Base-by-base conservation (phyloP, 176 grass and related monocot species). In the Rhynchospora tenuis region DNA sequence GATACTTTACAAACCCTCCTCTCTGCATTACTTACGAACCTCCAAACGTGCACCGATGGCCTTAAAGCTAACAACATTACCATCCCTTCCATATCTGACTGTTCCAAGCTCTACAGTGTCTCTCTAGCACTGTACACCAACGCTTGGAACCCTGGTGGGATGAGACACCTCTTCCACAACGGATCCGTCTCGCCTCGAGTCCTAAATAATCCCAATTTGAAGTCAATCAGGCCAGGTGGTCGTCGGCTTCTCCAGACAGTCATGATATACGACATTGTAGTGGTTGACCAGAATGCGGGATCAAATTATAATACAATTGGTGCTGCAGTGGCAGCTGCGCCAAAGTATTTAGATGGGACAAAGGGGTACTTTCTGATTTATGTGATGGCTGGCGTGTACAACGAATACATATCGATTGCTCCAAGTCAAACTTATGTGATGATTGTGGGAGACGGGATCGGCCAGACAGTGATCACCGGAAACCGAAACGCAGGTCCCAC, bases 21-120 rank as follows among this genome's bases (percentile, higher is more conserved):
- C 26, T 98, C 95, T 9, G 95, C 92, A 0, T 85, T 98, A 82
- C n/a, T 98, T 4, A 98, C 95, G 4, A 98, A 98, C 89, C 89
- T 95, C 68, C 89, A 98, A 84, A 95, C 95, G 6, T 98, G 92
- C 64, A 47, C 87, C 50, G 92, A 95, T 29, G 92, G 95, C 64
- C 69, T 98, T 11, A 78, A 85, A 72, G 84, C 73, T 7, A 84
- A 78, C 24, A 61, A 88, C 82, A 91, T 98, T 43, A 16, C 77
- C 16, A 80, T 70, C 11, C 90, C 95, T 44, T 82, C 79, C 24
- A 64, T 90, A 56, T 70, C 79, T 15, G 88, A 93, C 48, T 81
- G 86, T 78, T 91, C 91, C 9, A 93, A 93, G 88, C 79, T 95
- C 1, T 98, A 98, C 80, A 87, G 82, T 78, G 57, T 98, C 85